A percentile compares a stretch with the other conserved stretches of the same genome.
Conservation (phyloP, 192 early-diverging fungal species). For the Backusella liffmaniae region DNA sequence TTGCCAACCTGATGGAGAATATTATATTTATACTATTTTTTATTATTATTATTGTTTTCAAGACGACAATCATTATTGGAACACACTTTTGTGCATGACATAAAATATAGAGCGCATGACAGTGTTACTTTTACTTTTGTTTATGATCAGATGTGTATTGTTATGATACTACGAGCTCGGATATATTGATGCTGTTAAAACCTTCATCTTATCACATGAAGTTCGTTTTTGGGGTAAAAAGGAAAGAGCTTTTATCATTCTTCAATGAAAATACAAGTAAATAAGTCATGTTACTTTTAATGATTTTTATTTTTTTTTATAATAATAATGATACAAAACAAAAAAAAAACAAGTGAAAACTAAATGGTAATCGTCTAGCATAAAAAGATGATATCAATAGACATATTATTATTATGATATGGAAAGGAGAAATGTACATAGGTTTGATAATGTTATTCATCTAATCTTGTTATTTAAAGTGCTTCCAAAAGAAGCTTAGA, state of each 20-base stretch:
- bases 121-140: background rate
- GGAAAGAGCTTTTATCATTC: too few species aligned
- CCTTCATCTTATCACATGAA: background rate
- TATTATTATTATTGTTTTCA: background rate
- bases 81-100: background rate
- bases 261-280: background rate
- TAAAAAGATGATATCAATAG: background rate
- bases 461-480: slow-evolving; percentile 1
- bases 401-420: background rate
- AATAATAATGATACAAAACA: slow-evolving; percentile 2
- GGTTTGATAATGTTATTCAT: background rate
- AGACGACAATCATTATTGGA: background rate
- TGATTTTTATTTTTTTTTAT: background rate
- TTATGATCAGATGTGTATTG: background rate
- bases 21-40: background rate
- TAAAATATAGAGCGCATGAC: background rate
- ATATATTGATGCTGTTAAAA: background rate
- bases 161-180: background rate
- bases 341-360: background rate
- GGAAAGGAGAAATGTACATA: background rate
- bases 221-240: background rate
- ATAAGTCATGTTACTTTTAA: background rate
- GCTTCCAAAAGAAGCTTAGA: slow-evolving; percentile 27
- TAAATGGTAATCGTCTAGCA: slow-evolving; percentile 1
- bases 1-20: background rate